Conservation (phyloP, 495 filamentous ascomycete species). For the Chaetomium tenue region DNA sequence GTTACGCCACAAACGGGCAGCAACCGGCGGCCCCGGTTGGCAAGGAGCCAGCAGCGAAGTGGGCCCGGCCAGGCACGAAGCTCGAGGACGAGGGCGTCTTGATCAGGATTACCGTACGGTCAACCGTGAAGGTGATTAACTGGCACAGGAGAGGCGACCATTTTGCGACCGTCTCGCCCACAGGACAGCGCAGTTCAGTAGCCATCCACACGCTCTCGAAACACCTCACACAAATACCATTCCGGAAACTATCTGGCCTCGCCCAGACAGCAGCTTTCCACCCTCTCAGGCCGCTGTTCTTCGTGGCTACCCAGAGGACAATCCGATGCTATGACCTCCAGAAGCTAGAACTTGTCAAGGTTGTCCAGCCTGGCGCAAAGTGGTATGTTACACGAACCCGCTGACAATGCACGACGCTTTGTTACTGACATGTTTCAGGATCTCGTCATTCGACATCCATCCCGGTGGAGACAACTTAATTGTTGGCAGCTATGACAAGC, state of each 20-base stretch:
- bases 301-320: conserved; percentile 89
- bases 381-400: conserved; percentile 28
- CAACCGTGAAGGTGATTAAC: conserved; percentile 81
- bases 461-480: conserved; percentile 91
- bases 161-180: conserved; percentile 85
- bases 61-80: conserved; percentile 72
- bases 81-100: conserved; percentile 76
- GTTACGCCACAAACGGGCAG: conserved; percentile 72
- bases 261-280: conserved; percentile 92
- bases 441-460: conserved; percentile 89
- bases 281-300: conserved; percentile 86
- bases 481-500: conserved; percentile 88
- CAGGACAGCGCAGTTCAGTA: conserved; percentile 74
- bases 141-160: conserved; percentile 97
- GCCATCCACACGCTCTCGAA: conserved; percentile 93
- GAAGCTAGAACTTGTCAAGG: conserved; percentile 83
- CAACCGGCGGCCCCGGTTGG: conserved; percentile 58
- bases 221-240: conserved; percentile 90
- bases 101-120: conserved; percentile 73
- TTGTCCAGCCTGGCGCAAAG: conserved; percentile 84
- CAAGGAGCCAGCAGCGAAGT: conserved; percentile 74
- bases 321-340: conserved; percentile 91
- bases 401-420: not conserved
- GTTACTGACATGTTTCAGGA: conserved; percentile 56
- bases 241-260: conserved; percentile 80